phyloP scores from a whole-genome alignment of 225 moss, liverwort and hornwort genomes.

The Bryum argenteum region DNA sequence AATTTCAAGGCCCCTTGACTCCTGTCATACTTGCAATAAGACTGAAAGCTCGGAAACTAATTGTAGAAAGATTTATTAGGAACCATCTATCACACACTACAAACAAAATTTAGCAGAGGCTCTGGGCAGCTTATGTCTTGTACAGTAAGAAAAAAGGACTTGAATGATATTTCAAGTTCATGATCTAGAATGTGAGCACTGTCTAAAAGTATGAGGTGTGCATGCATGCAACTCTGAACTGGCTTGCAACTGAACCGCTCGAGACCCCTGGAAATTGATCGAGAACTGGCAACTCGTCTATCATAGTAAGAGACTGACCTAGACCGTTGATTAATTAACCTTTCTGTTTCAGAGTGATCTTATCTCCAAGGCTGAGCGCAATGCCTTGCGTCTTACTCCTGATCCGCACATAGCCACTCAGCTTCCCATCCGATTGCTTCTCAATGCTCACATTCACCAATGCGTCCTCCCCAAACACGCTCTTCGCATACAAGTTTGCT shows the following conservation, averaged over 20 bases:
- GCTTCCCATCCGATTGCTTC: constrained; percentile 36
- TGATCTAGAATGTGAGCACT: constrained; percentile 30
- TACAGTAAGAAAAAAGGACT: constrained; percentile 23
- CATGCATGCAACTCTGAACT: constrained; percentile 20
- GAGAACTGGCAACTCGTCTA: constrained; percentile 29
- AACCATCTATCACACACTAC: constrained; percentile 30
- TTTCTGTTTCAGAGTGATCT: constrained; percentile 49
- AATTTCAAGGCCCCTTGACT: too few relatives aligned
- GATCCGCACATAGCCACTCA: constrained; percentile 95
- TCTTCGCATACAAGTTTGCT: constrained; percentile 96
- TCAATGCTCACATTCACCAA: constrained; percentile 45
- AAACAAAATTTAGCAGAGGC: constrained; percentile 29
- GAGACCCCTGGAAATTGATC: constrained; percentile 3
- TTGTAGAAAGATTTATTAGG: constrained; percentile 18
- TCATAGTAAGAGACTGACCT: background rate
- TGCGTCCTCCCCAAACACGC: constrained; percentile 98
- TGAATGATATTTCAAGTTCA: constrained; percentile 42
- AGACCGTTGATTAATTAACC: constrained; percentile 2
- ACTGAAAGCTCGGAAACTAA: background rate
- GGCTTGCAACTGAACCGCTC: too few relatives aligned
- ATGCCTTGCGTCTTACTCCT: constrained; percentile 99
- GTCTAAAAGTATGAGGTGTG: constrained; percentile 19
- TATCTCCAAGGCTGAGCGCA: constrained; percentile 96
- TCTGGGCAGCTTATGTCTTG: constrained; percentile 21
- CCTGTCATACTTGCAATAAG: too few relatives aligned